Evolutionary conservation across 306 rosid genomes (phyloP).

Genomic region (Cyclanthera cordifolia): DNA sequence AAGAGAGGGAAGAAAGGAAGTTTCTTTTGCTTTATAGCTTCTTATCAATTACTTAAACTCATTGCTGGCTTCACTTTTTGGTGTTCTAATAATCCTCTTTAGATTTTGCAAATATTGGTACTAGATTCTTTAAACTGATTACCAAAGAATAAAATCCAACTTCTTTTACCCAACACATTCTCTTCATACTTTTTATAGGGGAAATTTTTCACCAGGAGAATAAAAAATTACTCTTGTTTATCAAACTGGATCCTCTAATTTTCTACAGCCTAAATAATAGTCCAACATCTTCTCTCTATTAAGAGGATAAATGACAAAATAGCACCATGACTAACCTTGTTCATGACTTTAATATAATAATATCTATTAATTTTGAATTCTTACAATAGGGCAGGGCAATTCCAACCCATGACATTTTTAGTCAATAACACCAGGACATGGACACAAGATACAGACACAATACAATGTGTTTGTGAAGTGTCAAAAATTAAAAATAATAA

Average conservation of each 20-base stretch:
- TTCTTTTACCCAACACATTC: background rate
- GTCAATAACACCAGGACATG: too few relatives aligned
- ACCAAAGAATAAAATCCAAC: background rate
- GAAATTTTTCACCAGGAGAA: background rate
- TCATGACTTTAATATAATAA: background rate
- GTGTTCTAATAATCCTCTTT: background rate
- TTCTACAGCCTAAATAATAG: background rate
- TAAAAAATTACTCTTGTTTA: background rate
- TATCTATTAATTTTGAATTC: too few relatives aligned
- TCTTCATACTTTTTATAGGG: background rate
- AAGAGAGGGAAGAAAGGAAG: conserved; percentile 12
- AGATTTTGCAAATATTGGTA: conserved; percentile 2
- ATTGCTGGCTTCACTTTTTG: conserved; percentile 5
- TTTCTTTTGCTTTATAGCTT: conserved; percentile 9
- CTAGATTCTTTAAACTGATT: background rate
- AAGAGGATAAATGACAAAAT: background rate
- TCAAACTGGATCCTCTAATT: background rate
- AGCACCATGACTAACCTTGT: background rate
- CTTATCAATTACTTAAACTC: background rate
- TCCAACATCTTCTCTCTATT: background rate
- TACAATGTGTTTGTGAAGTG: too few relatives aligned
- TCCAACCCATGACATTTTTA: too few relatives aligned
- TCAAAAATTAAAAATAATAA: too few relatives aligned
- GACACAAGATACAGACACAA: too few relatives aligned
- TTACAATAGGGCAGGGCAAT: too few relatives aligned